A percentile compares a stretch with the other conserved stretches of the same genome.
phyloP scores from a whole-genome alignment of 768 basidiomycete species.

The Leccinellum albellum region DNA sequence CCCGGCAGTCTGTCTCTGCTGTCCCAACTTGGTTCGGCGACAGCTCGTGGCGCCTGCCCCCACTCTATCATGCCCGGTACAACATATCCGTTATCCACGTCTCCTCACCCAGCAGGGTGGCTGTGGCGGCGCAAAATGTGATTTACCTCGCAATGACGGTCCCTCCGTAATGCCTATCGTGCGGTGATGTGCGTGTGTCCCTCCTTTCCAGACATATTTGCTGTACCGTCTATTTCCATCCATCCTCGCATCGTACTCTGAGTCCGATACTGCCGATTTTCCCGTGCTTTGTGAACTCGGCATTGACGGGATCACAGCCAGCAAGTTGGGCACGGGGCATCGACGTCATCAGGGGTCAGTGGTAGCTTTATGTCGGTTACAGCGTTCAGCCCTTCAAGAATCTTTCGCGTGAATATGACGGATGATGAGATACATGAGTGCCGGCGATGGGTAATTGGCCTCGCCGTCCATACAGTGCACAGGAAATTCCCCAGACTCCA shows the following conservation, averaged over 20 bases:
- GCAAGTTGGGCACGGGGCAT: conserved; percentile 1
- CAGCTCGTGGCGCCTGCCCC: background rate
- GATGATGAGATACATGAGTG: background rate
- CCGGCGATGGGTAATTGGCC: background rate
- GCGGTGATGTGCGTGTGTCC: background rate
- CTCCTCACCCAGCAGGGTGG: conserved; percentile 5
- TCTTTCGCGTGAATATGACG: background rate
- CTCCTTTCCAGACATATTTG: background rate
- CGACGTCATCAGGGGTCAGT: conserved; percentile 21
- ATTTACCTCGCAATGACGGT: conserved; percentile 20
- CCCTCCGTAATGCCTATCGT: background rate
- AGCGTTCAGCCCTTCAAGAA: background rate
- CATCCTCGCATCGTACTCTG: background rate
- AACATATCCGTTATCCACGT: conserved; percentile 1
- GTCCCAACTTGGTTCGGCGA: conserved; percentile 5
- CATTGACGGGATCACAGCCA: background rate
- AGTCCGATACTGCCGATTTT: background rate
- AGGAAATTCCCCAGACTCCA: conserved; percentile 9
- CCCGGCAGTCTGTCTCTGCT: conserved; percentile 17
- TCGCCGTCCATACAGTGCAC: background rate
- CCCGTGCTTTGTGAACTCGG: background rate
- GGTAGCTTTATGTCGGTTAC: background rate
- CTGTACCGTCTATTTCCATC: conserved; percentile 2
- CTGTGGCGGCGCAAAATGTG: conserved; percentile 16
- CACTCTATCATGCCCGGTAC: background rate